A percentile compares a stretch with the other conserved stretches of the same genome.
phyloP scores from a whole-genome alignment of 2,329 filamentous ascomycete genomes.

The Pezicula neosporulosa region DNA sequence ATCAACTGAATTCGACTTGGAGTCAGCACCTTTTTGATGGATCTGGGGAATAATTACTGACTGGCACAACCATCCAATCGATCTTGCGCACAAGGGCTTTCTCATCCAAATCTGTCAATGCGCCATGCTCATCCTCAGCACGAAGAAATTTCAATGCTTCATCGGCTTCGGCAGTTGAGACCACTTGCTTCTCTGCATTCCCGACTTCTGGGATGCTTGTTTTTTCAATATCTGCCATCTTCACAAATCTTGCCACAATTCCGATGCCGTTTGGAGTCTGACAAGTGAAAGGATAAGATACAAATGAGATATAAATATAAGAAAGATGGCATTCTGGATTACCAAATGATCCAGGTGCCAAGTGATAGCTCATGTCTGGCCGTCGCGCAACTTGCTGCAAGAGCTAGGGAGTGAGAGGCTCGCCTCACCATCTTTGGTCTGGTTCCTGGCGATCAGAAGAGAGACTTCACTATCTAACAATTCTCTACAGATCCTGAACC shows the following conservation, averaged over 20 bases:
- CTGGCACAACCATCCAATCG: slow-evolving; percentile 58
- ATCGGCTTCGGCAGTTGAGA: slow-evolving; percentile 2
- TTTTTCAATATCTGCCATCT: not conserved
- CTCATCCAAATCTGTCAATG: slow-evolving; percentile 24
- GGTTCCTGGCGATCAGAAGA: not conserved
- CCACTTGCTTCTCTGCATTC: not conserved
- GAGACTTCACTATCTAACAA: not conserved
- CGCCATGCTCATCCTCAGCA: not conserved
- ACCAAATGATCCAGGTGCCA: too few relatives aligned
- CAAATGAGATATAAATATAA: too few relatives aligned
- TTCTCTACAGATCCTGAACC: too few relatives aligned
- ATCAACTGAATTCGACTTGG: slow-evolving; percentile 32
- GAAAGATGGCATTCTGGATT: too few relatives aligned
- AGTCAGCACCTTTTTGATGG: not conserved
- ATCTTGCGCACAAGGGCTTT: slow-evolving; percentile 56
- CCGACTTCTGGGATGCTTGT: not conserved
- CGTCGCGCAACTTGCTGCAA: not conserved
- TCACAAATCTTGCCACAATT: not conserved
- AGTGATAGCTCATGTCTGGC: not conserved
- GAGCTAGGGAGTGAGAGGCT: not conserved
- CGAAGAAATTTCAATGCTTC: slow-evolving; percentile 6
- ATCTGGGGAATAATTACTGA: slow-evolving; percentile 15
- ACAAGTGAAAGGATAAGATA: too few relatives aligned
- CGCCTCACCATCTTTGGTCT: not conserved
- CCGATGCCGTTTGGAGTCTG: not conserved